phyloP scores from a whole-genome alignment of 163 green algal genomes.

The Scenedesmus sp. region DNA sequence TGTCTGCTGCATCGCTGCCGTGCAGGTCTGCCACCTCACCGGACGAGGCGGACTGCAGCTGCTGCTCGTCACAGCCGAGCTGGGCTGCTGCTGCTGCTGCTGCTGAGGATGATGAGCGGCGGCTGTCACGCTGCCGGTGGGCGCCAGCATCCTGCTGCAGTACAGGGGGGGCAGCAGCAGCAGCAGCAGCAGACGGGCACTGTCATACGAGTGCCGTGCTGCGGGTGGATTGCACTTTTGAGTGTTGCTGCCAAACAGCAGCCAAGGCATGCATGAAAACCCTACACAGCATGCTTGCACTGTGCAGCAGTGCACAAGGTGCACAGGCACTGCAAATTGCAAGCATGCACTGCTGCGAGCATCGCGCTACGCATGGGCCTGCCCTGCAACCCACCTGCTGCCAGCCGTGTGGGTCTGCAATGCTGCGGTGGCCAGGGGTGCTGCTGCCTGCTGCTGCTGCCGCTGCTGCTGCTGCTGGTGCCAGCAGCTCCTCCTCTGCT shows the following conservation, averaged over 20 bases:
- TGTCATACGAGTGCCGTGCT: not conserved
- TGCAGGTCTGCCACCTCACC: not conserved
- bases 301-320: not conserved
- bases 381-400: not conserved
- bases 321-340: not conserved
- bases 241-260: not conserved
- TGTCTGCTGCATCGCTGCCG: not conserved
- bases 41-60: not conserved
- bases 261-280: not conserved
- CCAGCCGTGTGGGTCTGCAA: not conserved
- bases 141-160: not conserved
- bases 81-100: not conserved
- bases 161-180: not conserved
- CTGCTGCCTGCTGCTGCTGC: not conserved
- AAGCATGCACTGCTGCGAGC: not conserved
- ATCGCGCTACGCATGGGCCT: not conserved
- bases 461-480: not conserved
- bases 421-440: not conserved
- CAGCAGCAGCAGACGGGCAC: not conserved
- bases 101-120: not conserved
- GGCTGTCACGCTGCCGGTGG: not conserved
- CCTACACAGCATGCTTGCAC: not conserved
- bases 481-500: not conserved
- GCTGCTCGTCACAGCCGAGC: not conserved
- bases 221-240: too few species aligned